Evolutionary conservation across 257 asterid species (phyloP).

Genomic region (Solanum sparsipilum): DNA sequence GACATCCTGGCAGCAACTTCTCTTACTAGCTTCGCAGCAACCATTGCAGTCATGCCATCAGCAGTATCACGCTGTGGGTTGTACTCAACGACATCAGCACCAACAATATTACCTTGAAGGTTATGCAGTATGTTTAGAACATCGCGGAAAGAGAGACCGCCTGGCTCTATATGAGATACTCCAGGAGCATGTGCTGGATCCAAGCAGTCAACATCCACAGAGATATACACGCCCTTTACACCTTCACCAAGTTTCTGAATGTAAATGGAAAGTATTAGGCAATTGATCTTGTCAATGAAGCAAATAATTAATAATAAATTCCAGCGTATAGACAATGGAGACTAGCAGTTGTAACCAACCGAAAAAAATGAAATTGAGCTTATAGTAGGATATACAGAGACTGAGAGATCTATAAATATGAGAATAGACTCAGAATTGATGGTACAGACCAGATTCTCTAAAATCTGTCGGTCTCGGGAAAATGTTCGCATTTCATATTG

Average conservation of each 20-base stretch:
- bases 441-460: conserved; percentile 73
- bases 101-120: conserved; percentile 84
- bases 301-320: background rate
- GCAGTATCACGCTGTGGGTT: conserved; percentile 97
- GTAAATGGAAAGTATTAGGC: background rate
- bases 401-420: background rate
- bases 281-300: background rate
- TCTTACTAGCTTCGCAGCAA: conserved; percentile 88
- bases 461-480: conserved; percentile 55
- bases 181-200: conserved; percentile 99
- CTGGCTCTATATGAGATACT: conserved; percentile 97
- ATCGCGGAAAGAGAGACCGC: conserved; percentile 96
- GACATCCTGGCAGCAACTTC: conserved; percentile 92
- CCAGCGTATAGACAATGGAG: background rate
- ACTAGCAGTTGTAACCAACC: background rate
- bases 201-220: conserved; percentile 78
- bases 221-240: conserved; percentile 87
- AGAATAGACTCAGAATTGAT: background rate
- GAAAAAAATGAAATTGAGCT: background rate
- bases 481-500: conserved; percentile 96
- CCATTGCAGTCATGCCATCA: conserved; percentile 99
- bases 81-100: conserved; percentile 96
- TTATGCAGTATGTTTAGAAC: conserved; percentile 89
- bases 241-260: conserved; percentile 96
- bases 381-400: background rate